A percentile compares a stretch with the other conserved stretches of the same genome.
These are phyloP conservation scores for Purshia tridentata DNA, from an alignment of 306 rosid genomes.

Conservation along the genomic window DNA sequence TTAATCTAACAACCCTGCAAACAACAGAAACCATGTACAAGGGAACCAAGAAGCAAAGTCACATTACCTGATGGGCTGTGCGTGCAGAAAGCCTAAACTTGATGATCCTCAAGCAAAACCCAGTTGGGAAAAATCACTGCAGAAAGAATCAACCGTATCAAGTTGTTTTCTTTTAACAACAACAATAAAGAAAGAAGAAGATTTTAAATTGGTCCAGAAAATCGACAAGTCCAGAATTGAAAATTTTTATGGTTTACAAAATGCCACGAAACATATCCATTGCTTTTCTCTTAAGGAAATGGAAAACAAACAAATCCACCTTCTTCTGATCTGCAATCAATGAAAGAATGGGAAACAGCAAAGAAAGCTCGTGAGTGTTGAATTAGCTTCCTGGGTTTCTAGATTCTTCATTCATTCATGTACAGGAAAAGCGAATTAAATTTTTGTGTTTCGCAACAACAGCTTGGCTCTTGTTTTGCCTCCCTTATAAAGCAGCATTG, in stretches of 20 bases:
- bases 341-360: conserved; percentile 11
- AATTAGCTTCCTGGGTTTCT: neutral
- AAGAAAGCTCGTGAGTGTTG: neutral
- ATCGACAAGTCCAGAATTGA: conserved; percentile 7
- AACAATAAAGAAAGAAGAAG: neutral
- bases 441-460: neutral
- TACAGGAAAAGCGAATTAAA: neutral
- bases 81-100: conserved; percentile 13
- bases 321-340: neutral
- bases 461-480: neutral
- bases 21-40: neutral
- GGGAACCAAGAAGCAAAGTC: neutral
- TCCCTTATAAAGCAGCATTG: conserved; percentile 12
- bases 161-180: neutral
- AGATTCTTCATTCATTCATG: conserved; percentile 7
- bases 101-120: neutral
- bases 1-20: neutral
- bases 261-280: neutral
- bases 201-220: neutral
- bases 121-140: conserved; percentile 10
- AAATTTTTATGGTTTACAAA: neutral
- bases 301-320: neutral
- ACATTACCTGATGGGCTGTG: neutral
- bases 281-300: neutral
- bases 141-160: neutral